Evolutionary conservation across 345 rosid species (phyloP).

Genomic region (Isatis tinctoria): DNA sequence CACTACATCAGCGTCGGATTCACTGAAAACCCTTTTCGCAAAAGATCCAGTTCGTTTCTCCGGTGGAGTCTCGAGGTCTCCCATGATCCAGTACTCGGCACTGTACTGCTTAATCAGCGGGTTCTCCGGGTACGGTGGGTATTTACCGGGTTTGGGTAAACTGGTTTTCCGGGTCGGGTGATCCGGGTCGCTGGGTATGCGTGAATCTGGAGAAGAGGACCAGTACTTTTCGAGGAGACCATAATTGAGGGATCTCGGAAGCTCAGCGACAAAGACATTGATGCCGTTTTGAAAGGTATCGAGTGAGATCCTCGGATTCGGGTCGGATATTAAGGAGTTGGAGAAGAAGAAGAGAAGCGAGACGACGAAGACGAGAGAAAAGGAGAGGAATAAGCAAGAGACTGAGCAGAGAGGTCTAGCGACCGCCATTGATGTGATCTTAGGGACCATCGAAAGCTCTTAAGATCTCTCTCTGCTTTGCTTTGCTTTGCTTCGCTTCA

Average conservation of each 20-base stretch:
- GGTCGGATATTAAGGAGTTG: background rate
- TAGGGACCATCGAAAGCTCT: constrained; percentile 27
- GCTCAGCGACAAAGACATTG: constrained; percentile 71
- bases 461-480: too few relatives aligned
- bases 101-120: constrained; percentile 94
- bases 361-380: constrained; percentile 38
- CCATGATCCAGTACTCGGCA: constrained; percentile 94
- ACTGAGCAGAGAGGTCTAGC: constrained; percentile 30
- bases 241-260: constrained; percentile 83
- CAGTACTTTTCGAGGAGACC: constrained; percentile 75
- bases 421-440: constrained; percentile 27
- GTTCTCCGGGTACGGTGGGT: constrained; percentile 70
- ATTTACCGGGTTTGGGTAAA: constrained; percentile 23
- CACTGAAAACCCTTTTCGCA: constrained; percentile 56
- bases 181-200: constrained; percentile 73
- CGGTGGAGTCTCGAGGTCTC: constrained; percentile 72
- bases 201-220: constrained; percentile 62
- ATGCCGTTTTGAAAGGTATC: constrained; percentile 29
- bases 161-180: constrained; percentile 34
- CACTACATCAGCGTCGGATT: constrained; percentile 66
- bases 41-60: constrained; percentile 45
- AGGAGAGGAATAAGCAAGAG: constrained; percentile 35
- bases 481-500: too few relatives aligned
- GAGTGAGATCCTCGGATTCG: constrained; percentile 10
- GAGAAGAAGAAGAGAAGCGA: constrained; percentile 38